Conservation (phyloP, 305 asterid species). For the Euphrasia arctica region DNA sequence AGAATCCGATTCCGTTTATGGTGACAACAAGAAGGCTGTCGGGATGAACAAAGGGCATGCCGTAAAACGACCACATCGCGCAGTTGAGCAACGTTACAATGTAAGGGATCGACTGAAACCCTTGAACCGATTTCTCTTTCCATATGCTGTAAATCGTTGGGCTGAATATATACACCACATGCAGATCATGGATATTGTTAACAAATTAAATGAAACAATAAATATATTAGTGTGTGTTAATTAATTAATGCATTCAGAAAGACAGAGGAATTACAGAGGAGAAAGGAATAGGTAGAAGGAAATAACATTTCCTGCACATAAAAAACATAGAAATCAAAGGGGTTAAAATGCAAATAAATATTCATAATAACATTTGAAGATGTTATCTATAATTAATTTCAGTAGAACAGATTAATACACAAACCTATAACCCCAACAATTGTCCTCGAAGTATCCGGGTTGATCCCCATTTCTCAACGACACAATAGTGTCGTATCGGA, state of each 20-base stretch:
- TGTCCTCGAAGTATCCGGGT: slow-evolving; percentile 34
- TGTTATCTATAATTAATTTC: too few relatives aligned
- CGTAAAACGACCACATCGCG: slow-evolving; percentile 69
- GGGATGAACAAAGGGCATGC: slow-evolving; percentile 71
- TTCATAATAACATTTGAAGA: too few relatives aligned
- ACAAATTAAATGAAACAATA: background rate
- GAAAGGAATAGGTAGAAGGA: slow-evolving; percentile 63
- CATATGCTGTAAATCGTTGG: slow-evolving; percentile 55
- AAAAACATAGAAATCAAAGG: slow-evolving; percentile 12
- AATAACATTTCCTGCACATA: slow-evolving; percentile 62
- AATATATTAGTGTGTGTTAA: background rate
- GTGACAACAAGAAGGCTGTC: slow-evolving; percentile 65
- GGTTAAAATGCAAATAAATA: background rate
- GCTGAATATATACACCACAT: slow-evolving; percentile 32
- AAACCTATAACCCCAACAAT: slow-evolving; percentile 56
- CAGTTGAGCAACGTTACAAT: slow-evolving; percentile 60
- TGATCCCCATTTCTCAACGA: slow-evolving; percentile 28
- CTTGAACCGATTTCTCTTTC: slow-evolving; percentile 50
- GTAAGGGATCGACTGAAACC: slow-evolving; percentile 60
- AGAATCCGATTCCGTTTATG: slow-evolving; percentile 58
- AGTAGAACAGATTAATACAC: slow-evolving; percentile 6
- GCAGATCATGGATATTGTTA: background rate
- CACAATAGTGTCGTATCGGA: background rate
- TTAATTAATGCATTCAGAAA: background rate
- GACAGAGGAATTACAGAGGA: slow-evolving; percentile 42